These are phyloP conservation scores for Chrysoporthe cubensis DNA, from an alignment of 2,329 filamentous ascomycete species.

Conservation along the genomic window DNA sequence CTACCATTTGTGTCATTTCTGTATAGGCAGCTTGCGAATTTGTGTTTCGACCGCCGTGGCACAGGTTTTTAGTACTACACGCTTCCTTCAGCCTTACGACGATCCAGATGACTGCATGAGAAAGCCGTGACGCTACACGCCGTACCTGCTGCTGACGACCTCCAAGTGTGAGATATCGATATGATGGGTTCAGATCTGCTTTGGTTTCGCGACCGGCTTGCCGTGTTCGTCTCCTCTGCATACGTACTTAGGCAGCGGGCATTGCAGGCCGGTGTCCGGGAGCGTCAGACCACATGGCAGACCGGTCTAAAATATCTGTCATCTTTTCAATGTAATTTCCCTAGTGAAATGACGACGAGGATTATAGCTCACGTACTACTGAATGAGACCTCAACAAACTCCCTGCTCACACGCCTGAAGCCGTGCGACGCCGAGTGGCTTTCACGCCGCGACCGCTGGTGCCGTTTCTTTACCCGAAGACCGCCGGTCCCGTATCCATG, in stretches of 20 bases:
- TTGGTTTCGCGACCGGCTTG: no score
- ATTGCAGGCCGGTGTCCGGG: no score
- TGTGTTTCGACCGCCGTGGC: neutral
- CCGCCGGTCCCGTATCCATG: neutral
- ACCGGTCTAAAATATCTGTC: no score
- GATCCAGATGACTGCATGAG: conserved; percentile 8
- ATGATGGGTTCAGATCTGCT: neutral
- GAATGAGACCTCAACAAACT: neutral
- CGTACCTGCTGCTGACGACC: neutral
- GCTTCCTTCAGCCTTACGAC: conserved; percentile 9
- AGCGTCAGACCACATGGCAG: no score
- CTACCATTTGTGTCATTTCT: no score
- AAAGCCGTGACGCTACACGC: neutral
- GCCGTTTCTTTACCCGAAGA: no score
- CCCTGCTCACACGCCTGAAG: neutral
- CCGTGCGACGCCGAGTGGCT: conserved; percentile 1
- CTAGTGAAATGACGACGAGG: neutral
- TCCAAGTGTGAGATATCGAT: neutral
- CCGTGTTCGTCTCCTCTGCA: no score
- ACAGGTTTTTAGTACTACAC: neutral
- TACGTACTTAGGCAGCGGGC: no score
- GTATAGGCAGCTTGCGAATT: no score
- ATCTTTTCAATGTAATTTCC: neutral
- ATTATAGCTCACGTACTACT: neutral
- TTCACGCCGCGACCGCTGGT: neutral